Evolutionary conservation across 2,329 filamentous ascomycete genomes (phyloP).

Genomic region (Elsinoe ampelina): DNA sequence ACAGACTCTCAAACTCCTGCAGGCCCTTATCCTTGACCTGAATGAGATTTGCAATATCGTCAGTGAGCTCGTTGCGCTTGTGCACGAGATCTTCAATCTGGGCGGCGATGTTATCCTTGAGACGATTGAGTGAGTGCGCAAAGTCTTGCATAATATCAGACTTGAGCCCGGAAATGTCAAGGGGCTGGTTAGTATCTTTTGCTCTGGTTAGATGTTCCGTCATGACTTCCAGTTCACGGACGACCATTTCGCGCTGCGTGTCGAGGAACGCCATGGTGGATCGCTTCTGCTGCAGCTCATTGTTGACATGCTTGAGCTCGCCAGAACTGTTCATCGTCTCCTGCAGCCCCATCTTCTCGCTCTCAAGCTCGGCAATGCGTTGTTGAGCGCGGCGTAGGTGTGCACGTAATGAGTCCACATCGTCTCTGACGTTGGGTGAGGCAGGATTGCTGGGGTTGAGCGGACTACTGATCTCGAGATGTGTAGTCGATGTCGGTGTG

Average conservation of each 20-base stretch:
- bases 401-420: constrained; percentile 45
- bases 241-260: constrained; percentile 89
- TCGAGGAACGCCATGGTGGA: constrained; percentile 93
- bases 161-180: constrained; percentile 66
- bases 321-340: constrained; percentile 48
- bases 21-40: constrained; percentile 87
- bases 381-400: constrained; percentile 76
- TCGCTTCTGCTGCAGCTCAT: constrained; percentile 80
- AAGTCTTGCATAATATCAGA: constrained; percentile 54
- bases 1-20: constrained; percentile 90
- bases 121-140: constrained; percentile 50
- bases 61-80: constrained; percentile 70
- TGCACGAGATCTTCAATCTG: constrained; percentile 85
- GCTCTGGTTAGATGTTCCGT: constrained; percentile 80
- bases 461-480: constrained; percentile 22
- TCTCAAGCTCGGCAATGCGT: constrained; percentile 74
- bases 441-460: constrained; percentile 63
- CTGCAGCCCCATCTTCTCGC: constrained; percentile 54
- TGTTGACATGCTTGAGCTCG: constrained; percentile 68
- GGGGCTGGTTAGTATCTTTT: constrained; percentile 69
- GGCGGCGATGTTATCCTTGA: constrained; percentile 69
- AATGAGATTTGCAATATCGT: constrained; percentile 74
- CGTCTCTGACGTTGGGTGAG: constrained; percentile 41
- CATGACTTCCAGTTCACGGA: constrained; percentile 80
- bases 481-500: constrained; percentile 13